Percentiles rank a stretch among this genome's conserved stretches.
Evolutionary conservation across 805 yeast species (phyloP).

Genomic region (Pichia membranifaciens): DNA sequence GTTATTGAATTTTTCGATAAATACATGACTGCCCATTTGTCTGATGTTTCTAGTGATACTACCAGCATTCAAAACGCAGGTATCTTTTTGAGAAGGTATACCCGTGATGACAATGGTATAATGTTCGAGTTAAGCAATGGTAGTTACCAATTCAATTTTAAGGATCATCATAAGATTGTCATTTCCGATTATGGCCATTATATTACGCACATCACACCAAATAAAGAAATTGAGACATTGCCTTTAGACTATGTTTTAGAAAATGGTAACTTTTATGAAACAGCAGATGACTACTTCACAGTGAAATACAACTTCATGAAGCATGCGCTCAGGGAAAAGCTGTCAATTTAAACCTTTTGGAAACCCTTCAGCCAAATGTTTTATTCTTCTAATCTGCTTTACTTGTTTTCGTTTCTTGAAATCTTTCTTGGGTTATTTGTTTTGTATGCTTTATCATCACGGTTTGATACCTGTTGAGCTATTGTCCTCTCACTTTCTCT

Average conservation of each 20-base stretch:
- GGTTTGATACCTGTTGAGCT: neutral
- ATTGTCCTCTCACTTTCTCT: neutral
- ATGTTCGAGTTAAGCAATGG: constrained; percentile 94
- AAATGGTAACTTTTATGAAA: constrained; percentile 35
- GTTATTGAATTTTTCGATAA: constrained; percentile 83
- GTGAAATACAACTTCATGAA: constrained; percentile 54
- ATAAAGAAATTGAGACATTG: constrained; percentile 63
- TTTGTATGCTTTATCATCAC: neutral
- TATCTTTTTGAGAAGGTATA: constrained; percentile 75
- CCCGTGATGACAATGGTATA: constrained; percentile 71
- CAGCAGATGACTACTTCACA: constrained; percentile 41
- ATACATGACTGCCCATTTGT: constrained; percentile 87
- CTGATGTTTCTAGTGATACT: constrained; percentile 56
- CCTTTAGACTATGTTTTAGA: constrained; percentile 46
- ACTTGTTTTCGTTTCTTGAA: neutral
- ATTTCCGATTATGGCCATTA: constrained; percentile 69
- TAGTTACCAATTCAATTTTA: constrained; percentile 88
- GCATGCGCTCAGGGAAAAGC: constrained; percentile 50
- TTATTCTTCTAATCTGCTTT: neutral
- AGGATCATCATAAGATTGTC: constrained; percentile 88
- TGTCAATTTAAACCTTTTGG: constrained; percentile 19
- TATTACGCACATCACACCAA: constrained; percentile 77
- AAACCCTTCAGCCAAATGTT: neutral
- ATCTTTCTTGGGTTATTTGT: neutral
- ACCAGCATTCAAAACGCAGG: constrained; percentile 37